Base-by-base conservation (phyloP, 257 asterid genomes). In the Cordia subcordata region DNA sequence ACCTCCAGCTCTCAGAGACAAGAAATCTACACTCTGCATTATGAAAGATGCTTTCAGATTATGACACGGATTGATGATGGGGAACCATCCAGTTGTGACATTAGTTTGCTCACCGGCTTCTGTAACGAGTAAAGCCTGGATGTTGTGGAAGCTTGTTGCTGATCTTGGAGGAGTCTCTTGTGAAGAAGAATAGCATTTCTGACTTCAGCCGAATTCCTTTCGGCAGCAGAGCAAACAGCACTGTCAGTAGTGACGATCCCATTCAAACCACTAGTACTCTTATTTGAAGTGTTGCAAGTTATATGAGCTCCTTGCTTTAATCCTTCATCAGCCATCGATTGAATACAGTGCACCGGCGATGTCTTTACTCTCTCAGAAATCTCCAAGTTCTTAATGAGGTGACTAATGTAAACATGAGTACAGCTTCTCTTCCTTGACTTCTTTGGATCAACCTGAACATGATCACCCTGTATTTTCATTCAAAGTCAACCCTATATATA, bases 381-480 rank as follows among this genome's bases (percentile, higher is more conserved):
- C 78, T 83, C 79, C 63, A 74, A 49, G 78, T 46, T 84, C 65
- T 81, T 76, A 44, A 77, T 81, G 47, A 83, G 82, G 65, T 68
- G 81, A 64, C 86, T 44, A 62, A 91, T 71, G 77, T 83, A 74
- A 61, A 79, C 81, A 53, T 91, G 95, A 8, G 86, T 66, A 33
- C 79, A 57, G 53, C 92, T 68, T 75, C 90, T 78, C 78, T 79
- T 91, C 88, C 86, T 68, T 9, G 81, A 68, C 55, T 74, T 77
- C 72, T 66, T 78, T 38, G 81, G 68, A 64, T 67, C 61, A 23
- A 57, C 55, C 13, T 50, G 58, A 69, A 66, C 72, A 64, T 22
- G 63, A 56, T 70, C 53, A 66, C 49, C 45, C 92, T 81, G 83
- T 49, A 62, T 52, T 16, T 38, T 68, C n/a, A 58, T 63, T 22